Conservation (phyloP, 257 asterid genomes). For the Solanum tarijense region DNA sequence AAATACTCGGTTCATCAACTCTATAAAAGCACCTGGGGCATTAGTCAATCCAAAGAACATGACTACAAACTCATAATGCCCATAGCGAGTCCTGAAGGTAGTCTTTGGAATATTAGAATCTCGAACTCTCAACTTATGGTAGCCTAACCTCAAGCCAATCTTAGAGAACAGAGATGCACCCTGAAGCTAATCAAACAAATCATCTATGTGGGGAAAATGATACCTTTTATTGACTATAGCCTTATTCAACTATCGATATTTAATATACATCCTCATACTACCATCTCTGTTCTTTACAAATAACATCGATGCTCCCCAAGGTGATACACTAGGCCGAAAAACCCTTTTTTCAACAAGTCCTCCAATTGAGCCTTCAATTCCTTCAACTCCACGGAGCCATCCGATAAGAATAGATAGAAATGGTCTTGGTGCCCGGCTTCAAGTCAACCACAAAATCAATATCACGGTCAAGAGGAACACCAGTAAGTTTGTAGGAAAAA, state of each 20-base stretch:
- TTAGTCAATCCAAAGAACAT: background rate
- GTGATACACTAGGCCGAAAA: background rate
- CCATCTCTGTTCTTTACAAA: background rate
- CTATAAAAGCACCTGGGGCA: background rate
- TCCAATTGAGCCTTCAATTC: background rate
- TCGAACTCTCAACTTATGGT: background rate
- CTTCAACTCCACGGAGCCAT: background rate
- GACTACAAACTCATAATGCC: background rate
- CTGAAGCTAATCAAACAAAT: background rate
- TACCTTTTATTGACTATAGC: no score
- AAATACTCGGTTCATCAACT: background rate
- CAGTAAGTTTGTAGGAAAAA: no score
- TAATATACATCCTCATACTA: no score
- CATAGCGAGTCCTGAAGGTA: background rate
- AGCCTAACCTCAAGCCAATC: background rate
- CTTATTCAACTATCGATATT: background rate
- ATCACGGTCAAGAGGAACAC: background rate
- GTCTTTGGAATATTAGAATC: background rate
- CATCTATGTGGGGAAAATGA: fast-evolving
- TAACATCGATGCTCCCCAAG: background rate
- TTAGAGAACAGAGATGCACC: background rate
- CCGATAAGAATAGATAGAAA: background rate
- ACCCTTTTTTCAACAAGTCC: background rate
- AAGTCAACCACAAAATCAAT: background rate
- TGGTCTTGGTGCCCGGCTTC: background rate